These are phyloP conservation scores for Candida sp. DNA, from an alignment of 1,139 yeast genomes.

Conservation along the genomic window DNA sequence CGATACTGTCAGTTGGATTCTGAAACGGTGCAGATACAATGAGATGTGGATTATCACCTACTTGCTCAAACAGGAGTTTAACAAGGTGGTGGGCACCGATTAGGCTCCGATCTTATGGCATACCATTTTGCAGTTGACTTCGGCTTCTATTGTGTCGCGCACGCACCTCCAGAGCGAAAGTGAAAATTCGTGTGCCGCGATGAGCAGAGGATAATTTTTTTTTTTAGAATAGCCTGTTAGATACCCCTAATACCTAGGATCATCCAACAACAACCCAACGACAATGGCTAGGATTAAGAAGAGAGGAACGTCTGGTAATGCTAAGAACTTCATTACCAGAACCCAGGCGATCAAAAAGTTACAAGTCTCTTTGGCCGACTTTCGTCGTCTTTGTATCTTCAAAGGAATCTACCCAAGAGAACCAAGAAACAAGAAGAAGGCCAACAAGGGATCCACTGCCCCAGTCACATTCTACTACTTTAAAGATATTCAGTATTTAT, in stretches of 20 bases:
- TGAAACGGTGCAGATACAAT: conserved; percentile 16
- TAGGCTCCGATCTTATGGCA: too few relatives aligned
- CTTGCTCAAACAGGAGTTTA: conserved; percentile 20
- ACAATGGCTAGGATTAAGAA: conserved; percentile 55
- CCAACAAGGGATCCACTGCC: conserved; percentile 96
- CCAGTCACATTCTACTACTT: conserved; percentile 94
- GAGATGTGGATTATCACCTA: conserved; percentile 30
- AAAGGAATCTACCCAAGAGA: conserved; percentile 98
- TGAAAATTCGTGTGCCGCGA: background rate
- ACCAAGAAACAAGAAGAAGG: conserved; percentile 95
- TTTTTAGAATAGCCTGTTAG: background rate
- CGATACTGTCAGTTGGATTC: background rate
- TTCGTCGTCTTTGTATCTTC: conserved; percentile 96
- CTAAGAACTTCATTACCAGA: conserved; percentile 91
- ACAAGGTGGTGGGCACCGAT: background rate
- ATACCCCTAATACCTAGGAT: background rate
- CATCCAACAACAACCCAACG: background rate
- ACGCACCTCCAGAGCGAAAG: too few relatives aligned
- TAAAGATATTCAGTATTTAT: conserved; percentile 91
- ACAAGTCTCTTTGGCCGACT: conserved; percentile 96
- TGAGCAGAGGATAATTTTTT: background rate
- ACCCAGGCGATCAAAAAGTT: conserved; percentile 93
- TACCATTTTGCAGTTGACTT: too few relatives aligned
- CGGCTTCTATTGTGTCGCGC: too few relatives aligned
- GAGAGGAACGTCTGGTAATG: conserved; percentile 89